A percentile compares a stretch with the other conserved stretches of the same genome.
Conservation (phyloP, 2,329 filamentous ascomycete genomes). For the Sporothrix mexicana region DNA sequence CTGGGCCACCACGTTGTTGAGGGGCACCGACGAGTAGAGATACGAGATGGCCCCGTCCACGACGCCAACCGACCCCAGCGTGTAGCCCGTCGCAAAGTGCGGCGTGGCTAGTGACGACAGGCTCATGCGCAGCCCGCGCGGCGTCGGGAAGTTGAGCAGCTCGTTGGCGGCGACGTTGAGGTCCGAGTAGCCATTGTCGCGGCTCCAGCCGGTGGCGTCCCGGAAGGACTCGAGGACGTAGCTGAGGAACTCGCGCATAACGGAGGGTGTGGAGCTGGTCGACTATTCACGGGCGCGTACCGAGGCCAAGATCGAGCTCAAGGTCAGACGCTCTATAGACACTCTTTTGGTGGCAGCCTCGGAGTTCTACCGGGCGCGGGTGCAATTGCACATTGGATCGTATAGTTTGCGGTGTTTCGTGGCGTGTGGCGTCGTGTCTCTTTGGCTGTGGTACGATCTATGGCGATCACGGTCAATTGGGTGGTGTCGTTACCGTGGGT, state of each 20-base stretch:
- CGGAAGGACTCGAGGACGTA: constrained; percentile 93
- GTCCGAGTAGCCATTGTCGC: constrained; percentile 88
- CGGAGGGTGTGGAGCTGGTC: neutral
- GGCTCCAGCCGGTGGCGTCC: constrained; percentile 83
- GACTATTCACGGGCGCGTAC: too few relatives aligned
- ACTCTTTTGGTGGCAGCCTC: neutral
- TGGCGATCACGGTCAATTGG: neutral
- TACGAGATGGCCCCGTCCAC: constrained; percentile 98
- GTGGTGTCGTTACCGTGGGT: neutral
- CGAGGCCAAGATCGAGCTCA: too few relatives aligned
- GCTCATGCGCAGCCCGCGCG: constrained; percentile 80
- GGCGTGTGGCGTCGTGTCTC: neutral
- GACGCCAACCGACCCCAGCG: constrained; percentile 83
- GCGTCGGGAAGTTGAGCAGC: constrained; percentile 86
- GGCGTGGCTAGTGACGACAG: constrained; percentile 90
- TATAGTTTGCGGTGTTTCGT: neutral
- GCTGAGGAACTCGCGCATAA: constrained; percentile 96
- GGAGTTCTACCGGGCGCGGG: constrained; percentile 11
- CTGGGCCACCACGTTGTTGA: constrained; percentile 68
- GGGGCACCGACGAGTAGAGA: constrained; percentile 85
- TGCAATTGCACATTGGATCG: constrained; percentile 26
- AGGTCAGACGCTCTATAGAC: too few relatives aligned
- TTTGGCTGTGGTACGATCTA: neutral
- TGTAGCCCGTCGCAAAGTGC: constrained; percentile 94
- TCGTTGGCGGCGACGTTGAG: constrained; percentile 84